These are phyloP conservation scores for Lindgomyces ingoldianus DNA, from an alignment of 495 filamentous ascomycete genomes.

Conservation along the genomic window DNA sequence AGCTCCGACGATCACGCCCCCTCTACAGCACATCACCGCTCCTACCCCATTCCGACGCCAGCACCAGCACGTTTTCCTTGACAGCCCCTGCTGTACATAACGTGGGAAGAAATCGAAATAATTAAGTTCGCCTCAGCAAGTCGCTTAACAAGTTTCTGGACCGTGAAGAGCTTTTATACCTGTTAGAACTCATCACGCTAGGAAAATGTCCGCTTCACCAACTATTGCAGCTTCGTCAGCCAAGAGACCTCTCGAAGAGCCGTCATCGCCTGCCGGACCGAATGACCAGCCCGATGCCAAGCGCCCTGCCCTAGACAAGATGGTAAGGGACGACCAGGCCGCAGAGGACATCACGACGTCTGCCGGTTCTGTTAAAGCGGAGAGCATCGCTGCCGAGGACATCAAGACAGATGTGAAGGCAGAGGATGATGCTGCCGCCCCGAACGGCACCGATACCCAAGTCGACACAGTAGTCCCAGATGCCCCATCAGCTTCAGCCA, in stretches of 20 bases:
- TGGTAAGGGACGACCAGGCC: slow-evolving; percentile 57
- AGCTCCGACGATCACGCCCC: slow-evolving; percentile 38
- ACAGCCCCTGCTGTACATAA: slow-evolving; percentile 80
- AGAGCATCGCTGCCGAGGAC: slow-evolving; percentile 18
- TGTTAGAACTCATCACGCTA: slow-evolving; percentile 17
- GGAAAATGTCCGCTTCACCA: slow-evolving; percentile 64
- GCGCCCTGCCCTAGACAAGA: slow-evolving; percentile 92
- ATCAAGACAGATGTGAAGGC: slow-evolving; percentile 16
- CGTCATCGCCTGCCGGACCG: slow-evolving; percentile 87
- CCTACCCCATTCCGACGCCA: slow-evolving; percentile 39
- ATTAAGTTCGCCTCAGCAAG: slow-evolving; percentile 16
- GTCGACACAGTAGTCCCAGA: slow-evolving; percentile 73
- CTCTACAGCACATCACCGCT: slow-evolving; percentile 35
- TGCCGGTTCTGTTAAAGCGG: slow-evolving; percentile 45
- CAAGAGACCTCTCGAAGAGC: slow-evolving; percentile 95
- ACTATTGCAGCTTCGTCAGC: slow-evolving; percentile 60
- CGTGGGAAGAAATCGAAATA: slow-evolving; percentile 59
- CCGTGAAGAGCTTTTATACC: slow-evolving; percentile 24
- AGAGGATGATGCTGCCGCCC: slow-evolving; percentile 41
- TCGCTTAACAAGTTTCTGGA: slow-evolving; percentile 7
- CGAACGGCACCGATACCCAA: slow-evolving; percentile 50
- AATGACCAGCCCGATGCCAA: slow-evolving; percentile 96
- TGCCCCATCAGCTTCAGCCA: slow-evolving; percentile 58
- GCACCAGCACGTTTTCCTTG: slow-evolving; percentile 92
- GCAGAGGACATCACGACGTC: slow-evolving; percentile 48